Conservation (phyloP, 805 yeast species). For the Blastobotrys muscicola region DNA sequence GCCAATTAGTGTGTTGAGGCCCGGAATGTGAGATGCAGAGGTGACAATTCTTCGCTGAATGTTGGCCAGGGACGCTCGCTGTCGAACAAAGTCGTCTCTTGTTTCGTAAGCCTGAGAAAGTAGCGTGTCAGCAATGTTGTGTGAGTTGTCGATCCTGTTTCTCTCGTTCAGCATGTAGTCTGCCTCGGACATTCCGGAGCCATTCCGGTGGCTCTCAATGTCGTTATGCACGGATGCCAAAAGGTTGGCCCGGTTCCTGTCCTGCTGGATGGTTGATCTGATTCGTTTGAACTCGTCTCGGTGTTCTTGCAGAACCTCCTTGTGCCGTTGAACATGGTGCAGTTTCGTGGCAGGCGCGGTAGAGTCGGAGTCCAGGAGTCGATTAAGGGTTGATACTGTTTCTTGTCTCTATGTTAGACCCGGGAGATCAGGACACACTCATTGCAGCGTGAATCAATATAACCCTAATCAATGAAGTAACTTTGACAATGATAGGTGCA, state of each 20-base stretch:
- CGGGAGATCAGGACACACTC: too few species aligned
- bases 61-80: constrained; percentile 51
- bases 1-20: constrained; percentile 61
- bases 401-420: constrained; percentile 40
- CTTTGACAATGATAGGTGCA: too few species aligned
- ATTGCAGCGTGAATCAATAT: too few species aligned
- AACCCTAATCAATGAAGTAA: too few species aligned
- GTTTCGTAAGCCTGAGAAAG: constrained; percentile 83
- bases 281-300: constrained; percentile 53
- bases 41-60: constrained; percentile 57
- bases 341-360: constrained; percentile 59
- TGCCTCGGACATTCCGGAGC: constrained; percentile 36
- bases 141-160: constrained; percentile 59
- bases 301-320: constrained; percentile 66
- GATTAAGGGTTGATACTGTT: constrained; percentile 39
- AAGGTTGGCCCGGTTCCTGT: constrained; percentile 65
- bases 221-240: constrained; percentile 71
- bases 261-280: constrained; percentile 51
- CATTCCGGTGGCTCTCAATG: constrained; percentile 55
- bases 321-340: constrained; percentile 77
- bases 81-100: constrained; percentile 71
- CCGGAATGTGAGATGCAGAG: constrained; percentile 67
- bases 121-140: constrained; percentile 67
- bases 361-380: constrained; percentile 47
- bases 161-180: constrained; percentile 75